Base-by-base conservation (phyloP, 805 yeast genomes). In the Metschnikowia continentalis region DNA sequence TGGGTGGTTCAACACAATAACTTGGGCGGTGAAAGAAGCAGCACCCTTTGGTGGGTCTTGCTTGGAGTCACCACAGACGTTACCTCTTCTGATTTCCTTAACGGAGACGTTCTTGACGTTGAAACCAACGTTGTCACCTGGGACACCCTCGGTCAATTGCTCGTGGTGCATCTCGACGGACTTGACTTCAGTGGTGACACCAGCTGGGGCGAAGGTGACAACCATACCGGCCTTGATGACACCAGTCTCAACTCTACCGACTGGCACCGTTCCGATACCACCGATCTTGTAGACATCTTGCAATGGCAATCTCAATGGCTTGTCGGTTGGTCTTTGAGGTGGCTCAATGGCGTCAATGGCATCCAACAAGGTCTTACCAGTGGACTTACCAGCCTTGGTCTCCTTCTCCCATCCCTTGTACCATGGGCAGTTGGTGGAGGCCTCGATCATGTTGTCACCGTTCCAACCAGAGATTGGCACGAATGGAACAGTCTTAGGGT, bases 201-300 rank as follows among this genome's bases (percentile, higher is more conserved):
- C 89, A 69, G 91, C 87, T 76, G 96, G 96, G 73, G 95, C 90
- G 68, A 87, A 86, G 69, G 88, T 78, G 58, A 87, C 91, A 69
- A 87, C 83, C 90, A 87, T 88, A 80, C 94, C 95, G 69, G 92
- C 83, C 83, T 87, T 86, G 79, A 88, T 87, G 62, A 82, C 77
- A 82, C 96, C 96, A 75, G 95, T 88, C 82, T 88, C 94, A 68
- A 88, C 90, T 81, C 94, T 86, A 68, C 95, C 96, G 79, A 86
- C 89, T 76, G 94, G 92, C 80, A 88, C 95, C 68, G 92, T 85
- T 67, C 90, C 91, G 68, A 86, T 84, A 80, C 88, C 91, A 81
- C 92, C 92, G 71, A 87, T 87, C 89, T 86, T 86, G 90, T 87
- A 86, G 68, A 88, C 89, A 81, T 88, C 95, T 78, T 85, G 89